A percentile compares a stretch with the other conserved stretches of the same genome.
These are phyloP conservation scores for Pseudocercospora pini-densiflorae DNA, from an alignment of 2,329 filamentous ascomycete genomes.

Conservation along the genomic window DNA sequence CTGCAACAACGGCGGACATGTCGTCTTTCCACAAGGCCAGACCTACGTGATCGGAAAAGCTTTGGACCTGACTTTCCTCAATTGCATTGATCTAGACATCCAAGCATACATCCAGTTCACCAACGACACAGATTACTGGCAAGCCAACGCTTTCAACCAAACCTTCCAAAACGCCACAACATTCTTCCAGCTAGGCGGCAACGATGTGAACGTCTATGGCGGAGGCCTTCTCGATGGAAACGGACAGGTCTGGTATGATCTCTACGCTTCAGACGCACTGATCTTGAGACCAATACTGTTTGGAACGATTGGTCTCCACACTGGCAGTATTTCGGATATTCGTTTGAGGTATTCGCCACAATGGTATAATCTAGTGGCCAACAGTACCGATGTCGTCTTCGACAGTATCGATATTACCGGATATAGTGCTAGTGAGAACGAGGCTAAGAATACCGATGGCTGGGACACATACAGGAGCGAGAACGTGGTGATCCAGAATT, in stretches of 20 bases:
- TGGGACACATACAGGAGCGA: constrained; percentile 56
- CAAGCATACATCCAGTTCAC: constrained; percentile 66
- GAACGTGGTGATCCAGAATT: constrained; percentile 70
- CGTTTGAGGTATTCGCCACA: constrained; percentile 64
- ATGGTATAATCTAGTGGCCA: constrained; percentile 70
- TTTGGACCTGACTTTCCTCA: constrained; percentile 67
- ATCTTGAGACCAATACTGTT: constrained; percentile 64
- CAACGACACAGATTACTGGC: constrained; percentile 72
- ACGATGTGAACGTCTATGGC: constrained; percentile 70
- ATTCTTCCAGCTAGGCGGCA: constrained; percentile 70
- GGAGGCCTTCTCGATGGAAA: constrained; percentile 67
- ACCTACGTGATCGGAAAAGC: constrained; percentile 68
- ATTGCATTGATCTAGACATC: constrained; percentile 67
- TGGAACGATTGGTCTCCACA: constrained; percentile 61
- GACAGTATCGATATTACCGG: constrained; percentile 66
- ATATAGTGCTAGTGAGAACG: constrained; percentile 56
- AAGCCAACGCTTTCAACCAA: constrained; percentile 66
- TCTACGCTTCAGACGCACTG: constrained; percentile 62
- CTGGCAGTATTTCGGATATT: constrained; percentile 63
- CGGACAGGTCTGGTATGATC: constrained; percentile 68
- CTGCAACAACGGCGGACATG: constrained; percentile 67
- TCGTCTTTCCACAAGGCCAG: constrained; percentile 60
- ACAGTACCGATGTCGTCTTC: constrained; percentile 67
- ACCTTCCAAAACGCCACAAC: constrained; percentile 69
- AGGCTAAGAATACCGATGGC: constrained; percentile 63